Conservation (phyloP, 1,284 basidiomycete genomes). For the Microbotryum scabiosae region DNA sequence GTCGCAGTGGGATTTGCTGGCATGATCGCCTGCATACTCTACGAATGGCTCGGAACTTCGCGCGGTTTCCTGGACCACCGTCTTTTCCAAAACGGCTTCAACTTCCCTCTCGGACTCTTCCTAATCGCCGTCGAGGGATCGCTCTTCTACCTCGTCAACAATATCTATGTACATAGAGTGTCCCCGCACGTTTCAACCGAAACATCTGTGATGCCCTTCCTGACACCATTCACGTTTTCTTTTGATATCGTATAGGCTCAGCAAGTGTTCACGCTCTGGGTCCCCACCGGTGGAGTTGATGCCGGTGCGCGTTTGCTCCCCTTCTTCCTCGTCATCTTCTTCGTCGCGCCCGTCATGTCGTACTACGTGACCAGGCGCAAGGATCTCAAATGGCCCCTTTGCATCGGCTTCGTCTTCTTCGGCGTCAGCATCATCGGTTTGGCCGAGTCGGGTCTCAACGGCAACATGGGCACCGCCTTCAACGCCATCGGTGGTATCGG, state of each 20-base stretch:
- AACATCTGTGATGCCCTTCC: no score
- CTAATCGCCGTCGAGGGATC: slow-evolving; percentile 16
- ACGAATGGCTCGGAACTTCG: slow-evolving; percentile 16
- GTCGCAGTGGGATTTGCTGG: slow-evolving; percentile 9
- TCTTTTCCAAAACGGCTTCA: slow-evolving; percentile 11
- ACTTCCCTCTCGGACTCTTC: slow-evolving; percentile 14
- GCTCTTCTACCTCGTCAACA: slow-evolving; percentile 19
- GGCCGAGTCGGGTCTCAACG: slow-evolving; percentile 3
- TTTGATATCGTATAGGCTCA: neutral
- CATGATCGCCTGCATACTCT: slow-evolving; percentile 5
- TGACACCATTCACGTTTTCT: no score
- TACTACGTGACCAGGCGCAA: slow-evolving; percentile 10
- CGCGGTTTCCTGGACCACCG: slow-evolving; percentile 20
- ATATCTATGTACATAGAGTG: slow-evolving; percentile 5
- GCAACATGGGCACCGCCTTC: slow-evolving; percentile 6
- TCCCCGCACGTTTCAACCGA: no score
- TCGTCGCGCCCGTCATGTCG: slow-evolving; percentile 11
- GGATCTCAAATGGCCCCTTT: slow-evolving; percentile 19
- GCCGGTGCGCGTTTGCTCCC: slow-evolving; percentile 13
- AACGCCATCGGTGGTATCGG: slow-evolving; percentile 18
- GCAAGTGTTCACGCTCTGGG: slow-evolving; percentile 1
- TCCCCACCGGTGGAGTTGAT: slow-evolving; percentile 6
- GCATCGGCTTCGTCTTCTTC: slow-evolving; percentile 10
- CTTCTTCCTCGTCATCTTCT: slow-evolving; percentile 16
- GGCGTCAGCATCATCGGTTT: neutral